Conservation (phyloP, 2,329 filamentous ascomycete species). For the Talaromyces sp. region DNA sequence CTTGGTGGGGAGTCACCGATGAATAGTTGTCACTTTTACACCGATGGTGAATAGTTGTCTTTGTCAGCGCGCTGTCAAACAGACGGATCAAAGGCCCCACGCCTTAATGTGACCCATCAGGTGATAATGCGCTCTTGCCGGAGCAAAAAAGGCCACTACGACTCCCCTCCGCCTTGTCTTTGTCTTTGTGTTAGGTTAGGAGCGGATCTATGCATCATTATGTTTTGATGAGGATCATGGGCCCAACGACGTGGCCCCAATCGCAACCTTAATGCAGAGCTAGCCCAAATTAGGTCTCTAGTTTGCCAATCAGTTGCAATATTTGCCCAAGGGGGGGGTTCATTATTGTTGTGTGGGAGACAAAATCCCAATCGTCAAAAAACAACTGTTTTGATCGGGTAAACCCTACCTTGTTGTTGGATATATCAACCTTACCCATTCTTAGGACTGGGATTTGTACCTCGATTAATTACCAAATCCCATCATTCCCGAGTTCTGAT, state of each 20-base stretch:
- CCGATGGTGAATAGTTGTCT: neutral
- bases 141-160: constrained; percentile 6
- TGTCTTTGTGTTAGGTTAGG: neutral
- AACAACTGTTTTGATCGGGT: neutral
- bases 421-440: constrained; percentile 1
- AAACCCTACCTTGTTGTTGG: neutral
- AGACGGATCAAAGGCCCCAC: neutral
- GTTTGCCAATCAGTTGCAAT: neutral
- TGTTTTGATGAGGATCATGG: constrained; percentile 19
- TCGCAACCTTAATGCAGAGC: constrained; percentile 25
- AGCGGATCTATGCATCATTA: neutral
- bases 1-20: neutral
- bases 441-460: neutral
- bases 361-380: neutral
- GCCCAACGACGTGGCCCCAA: constrained; percentile 40
- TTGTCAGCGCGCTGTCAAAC: neutral
- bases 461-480: neutral
- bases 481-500: constrained; percentile 2
- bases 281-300: constrained; percentile 18
- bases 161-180: neutral
- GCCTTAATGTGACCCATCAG: neutral
- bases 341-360: neutral
- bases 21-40: neutral
- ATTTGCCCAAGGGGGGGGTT: neutral
- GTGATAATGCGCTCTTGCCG: constrained; percentile 12